A percentile compares a stretch with the other conserved stretches of the same genome.
These are phyloP conservation scores for Blastobotrys raffinosifermentans DNA, from an alignment of 1,139 yeast species.

Conservation along the genomic window DNA sequence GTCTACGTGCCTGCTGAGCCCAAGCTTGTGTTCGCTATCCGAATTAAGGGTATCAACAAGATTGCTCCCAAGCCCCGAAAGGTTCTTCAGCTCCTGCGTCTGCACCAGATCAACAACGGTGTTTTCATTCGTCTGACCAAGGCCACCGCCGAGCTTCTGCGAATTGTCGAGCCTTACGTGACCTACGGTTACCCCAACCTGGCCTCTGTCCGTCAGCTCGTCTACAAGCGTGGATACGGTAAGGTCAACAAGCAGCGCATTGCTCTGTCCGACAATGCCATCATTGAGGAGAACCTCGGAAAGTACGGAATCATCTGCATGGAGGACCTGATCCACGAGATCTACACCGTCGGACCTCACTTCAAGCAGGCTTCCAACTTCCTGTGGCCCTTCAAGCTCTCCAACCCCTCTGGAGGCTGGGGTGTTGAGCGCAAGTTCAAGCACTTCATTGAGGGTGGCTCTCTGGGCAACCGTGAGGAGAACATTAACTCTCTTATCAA, in stretches of 20 bases:
- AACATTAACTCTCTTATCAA: constrained; percentile 97
- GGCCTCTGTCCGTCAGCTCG: constrained; percentile 91
- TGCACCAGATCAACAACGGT: constrained; percentile 98
- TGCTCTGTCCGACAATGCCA: constrained; percentile 80
- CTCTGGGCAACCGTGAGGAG: constrained; percentile 99
- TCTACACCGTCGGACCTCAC: constrained; percentile 98
- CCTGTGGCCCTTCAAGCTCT: constrained; percentile 99
- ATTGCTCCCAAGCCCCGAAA: constrained; percentile 99
- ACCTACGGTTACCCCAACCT: constrained; percentile 99
- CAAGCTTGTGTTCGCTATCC: constrained; percentile 93
- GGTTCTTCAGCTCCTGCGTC: constrained; percentile 97
- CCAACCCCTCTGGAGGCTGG: constrained; percentile 99
- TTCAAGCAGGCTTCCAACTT: constrained; percentile 99
- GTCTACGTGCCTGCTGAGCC: constrained; percentile 92
- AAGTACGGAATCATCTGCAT: constrained; percentile 94
- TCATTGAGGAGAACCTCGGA: constrained; percentile 92
- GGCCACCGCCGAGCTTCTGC: constrained; percentile 96
- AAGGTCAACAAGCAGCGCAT: constrained; percentile 99
- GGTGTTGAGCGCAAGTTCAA: constrained; percentile 98
- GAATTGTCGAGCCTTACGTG: constrained; percentile 98
- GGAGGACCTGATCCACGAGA: constrained; percentile 99
- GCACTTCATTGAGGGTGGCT: constrained; percentile 99
- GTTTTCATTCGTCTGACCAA: constrained; percentile 97
- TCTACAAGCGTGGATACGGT: constrained; percentile 99
- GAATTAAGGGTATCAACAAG: constrained; percentile 99